phyloP scores from a whole-genome alignment of 2,329 filamentous ascomycete genomes.

The Beauveria sp. region DNA sequence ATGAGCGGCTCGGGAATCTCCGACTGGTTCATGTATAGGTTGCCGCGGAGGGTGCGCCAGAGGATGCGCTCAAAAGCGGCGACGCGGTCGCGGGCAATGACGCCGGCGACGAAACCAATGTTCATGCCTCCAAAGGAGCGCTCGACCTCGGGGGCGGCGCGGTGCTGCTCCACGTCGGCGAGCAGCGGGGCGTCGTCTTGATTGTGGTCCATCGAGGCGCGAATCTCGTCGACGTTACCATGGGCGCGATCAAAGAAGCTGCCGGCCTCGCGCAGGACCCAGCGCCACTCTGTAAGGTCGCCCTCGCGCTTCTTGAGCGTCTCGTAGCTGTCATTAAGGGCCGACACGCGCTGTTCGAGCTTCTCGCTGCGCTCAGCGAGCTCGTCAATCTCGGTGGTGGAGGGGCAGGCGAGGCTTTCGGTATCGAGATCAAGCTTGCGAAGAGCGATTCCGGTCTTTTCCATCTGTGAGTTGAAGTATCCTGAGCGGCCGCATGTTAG shows the following conservation, averaged over 20 bases:
- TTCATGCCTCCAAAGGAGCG: conserved; percentile 95
- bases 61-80: conserved; percentile 94
- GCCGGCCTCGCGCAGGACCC: conserved; percentile 91
- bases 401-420: conserved; percentile 77
- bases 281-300: conserved; percentile 95
- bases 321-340: conserved; percentile 96
- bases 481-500: conserved; percentile 42
- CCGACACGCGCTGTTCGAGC: conserved; percentile 83
- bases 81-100: conserved; percentile 87
- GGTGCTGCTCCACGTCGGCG: conserved; percentile 83
- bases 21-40: conserved; percentile 99
- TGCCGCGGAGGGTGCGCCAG: conserved; percentile 93
- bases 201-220: conserved; percentile 66
- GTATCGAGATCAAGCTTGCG: conserved; percentile 86
- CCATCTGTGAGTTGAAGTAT: conserved; percentile 94
- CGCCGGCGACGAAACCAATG: conserved; percentile 95
- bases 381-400: conserved; percentile 93
- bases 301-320: conserved; percentile 96
- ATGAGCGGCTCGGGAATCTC: conserved; percentile 92
- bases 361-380: conserved; percentile 86
- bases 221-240: conserved; percentile 93
- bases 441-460: conserved; percentile 79
- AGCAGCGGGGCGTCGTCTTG: conserved; percentile 83
- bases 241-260: conserved; percentile 96
- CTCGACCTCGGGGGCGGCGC: conserved; percentile 58